These are phyloP conservation scores for Aspergillus ostianus DNA, from an alignment of 495 filamentous ascomycete genomes.

Conservation along the genomic window DNA sequence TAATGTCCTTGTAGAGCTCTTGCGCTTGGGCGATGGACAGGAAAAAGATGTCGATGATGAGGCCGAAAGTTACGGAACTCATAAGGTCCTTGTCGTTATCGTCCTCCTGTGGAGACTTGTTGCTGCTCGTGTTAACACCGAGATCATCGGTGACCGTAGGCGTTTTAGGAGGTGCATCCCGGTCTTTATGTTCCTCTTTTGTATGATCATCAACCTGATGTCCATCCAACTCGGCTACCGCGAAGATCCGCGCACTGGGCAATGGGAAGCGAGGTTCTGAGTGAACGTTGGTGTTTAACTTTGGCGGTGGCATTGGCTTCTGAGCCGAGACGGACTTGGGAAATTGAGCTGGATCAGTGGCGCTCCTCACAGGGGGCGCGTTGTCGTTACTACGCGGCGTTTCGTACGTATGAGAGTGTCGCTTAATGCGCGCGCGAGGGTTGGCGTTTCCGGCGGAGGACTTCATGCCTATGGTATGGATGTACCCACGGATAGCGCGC, in stretches of 20 bases:
- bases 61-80: slow-evolving; percentile 25
- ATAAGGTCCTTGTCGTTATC: slow-evolving; percentile 11
- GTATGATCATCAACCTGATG: slow-evolving; percentile 29
- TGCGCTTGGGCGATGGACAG: slow-evolving; percentile 32
- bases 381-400: slow-evolving; percentile 6
- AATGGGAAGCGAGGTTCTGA: neutral
- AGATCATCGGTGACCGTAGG: neutral
- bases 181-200: neutral
- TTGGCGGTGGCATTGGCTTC: neutral
- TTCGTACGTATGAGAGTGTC: slow-evolving; percentile 12
- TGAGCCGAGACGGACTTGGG: neutral
- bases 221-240: slow-evolving; percentile 44
- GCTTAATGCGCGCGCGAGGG: slow-evolving; percentile 22
- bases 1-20: slow-evolving; percentile 20
- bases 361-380: slow-evolving; percentile 4
- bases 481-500: slow-evolving; percentile 41
- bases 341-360: slow-evolving; percentile 6
- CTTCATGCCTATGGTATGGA: slow-evolving; percentile 37
- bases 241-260: slow-evolving; percentile 17
- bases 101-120: slow-evolving; percentile 11
- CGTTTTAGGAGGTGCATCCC: neutral
- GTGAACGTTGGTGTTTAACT: slow-evolving; percentile 2
- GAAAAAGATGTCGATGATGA: slow-evolving; percentile 35
- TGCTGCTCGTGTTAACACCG: neutral
- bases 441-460: slow-evolving; percentile 32